Percentiles rank a stretch among this genome's conserved stretches.
phyloP scores from a whole-genome alignment of 2,329 filamentous ascomycete genomes.

The Xylariales sp. region DNA sequence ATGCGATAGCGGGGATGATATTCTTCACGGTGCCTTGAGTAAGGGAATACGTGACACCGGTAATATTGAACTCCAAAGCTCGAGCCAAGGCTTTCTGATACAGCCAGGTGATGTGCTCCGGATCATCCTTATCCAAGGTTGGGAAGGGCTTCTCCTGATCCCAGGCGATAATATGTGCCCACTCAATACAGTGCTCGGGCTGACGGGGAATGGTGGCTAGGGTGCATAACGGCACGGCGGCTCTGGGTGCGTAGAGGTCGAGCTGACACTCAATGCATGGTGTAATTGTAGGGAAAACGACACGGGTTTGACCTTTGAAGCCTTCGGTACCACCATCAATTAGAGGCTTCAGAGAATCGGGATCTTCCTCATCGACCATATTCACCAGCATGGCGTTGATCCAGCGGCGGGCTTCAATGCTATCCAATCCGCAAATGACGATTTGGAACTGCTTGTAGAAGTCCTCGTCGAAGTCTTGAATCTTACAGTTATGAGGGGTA shows the following conservation, averaged over 20 bases:
- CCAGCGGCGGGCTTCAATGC: constrained; percentile 96
- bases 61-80: constrained; percentile 83
- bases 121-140: constrained; percentile 88
- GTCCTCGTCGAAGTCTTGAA: constrained; percentile 92
- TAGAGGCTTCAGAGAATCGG: constrained; percentile 84
- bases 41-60: constrained; percentile 89
- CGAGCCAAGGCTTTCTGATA: constrained; percentile 79
- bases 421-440: constrained; percentile 91
- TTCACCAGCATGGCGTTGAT: constrained; percentile 92
- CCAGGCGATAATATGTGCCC: constrained; percentile 98
- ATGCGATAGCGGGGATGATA: constrained; percentile 97
- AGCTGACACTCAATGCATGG: constrained; percentile 98
- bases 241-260: constrained; percentile 96
- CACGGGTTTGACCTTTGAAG: constrained; percentile 95
- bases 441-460: constrained; percentile 98
- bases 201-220: constrained; percentile 94
- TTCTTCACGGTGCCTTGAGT: constrained; percentile 99
- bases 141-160: constrained; percentile 80
- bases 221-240: constrained; percentile 94
- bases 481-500: constrained; percentile 88
- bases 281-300: constrained; percentile 86
- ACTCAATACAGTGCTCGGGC: constrained; percentile 97
- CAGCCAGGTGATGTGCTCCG: constrained; percentile 96
- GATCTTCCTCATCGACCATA: constrained; percentile 80
- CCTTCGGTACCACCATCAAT: constrained; percentile 96